Conservation (phyloP, 1,284 basidiomycete genomes). For the Sanghuangporus baumii region DNA sequence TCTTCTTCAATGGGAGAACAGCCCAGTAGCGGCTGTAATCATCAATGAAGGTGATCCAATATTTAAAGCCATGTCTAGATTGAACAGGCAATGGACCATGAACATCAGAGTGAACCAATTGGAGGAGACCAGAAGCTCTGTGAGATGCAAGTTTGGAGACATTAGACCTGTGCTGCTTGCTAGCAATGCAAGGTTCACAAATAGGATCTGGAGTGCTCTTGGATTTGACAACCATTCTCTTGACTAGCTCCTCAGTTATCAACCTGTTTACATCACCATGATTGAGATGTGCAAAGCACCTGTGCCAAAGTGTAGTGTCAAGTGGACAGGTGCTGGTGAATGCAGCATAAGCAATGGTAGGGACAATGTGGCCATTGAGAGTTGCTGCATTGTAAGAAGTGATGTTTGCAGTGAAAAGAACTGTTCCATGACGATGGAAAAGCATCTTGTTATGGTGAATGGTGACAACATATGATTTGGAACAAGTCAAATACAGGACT, state of each 20-base stretch:
- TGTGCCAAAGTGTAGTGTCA: no score
- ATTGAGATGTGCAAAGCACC: neutral
- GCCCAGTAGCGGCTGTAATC: constrained; percentile 19
- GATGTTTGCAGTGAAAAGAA: no score
- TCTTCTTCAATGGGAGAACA: constrained; percentile 20
- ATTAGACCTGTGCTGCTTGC: constrained; percentile 18
- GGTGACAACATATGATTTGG: no score
- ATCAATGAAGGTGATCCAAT: constrained; percentile 26
- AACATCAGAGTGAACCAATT: constrained; percentile 24
- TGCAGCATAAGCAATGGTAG: no score
- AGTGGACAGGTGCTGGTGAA: no score
- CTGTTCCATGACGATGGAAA: no score
- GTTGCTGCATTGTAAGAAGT: no score
- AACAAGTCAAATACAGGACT: no score
- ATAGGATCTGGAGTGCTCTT: constrained; percentile 9
- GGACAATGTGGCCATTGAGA: no score
- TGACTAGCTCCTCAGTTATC: constrained; percentile 11
- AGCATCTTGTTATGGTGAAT: no score
- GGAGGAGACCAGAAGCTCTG: constrained; percentile 11
- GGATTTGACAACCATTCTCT: constrained; percentile 17
- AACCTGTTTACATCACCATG: neutral
- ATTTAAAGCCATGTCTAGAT: constrained; percentile 19
- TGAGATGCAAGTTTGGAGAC: no score
- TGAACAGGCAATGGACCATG: constrained; percentile 20
- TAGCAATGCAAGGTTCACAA: constrained; percentile 21